Base-by-base conservation (phyloP, 2,329 filamentous ascomycete genomes). In the Knoxdaviesia capensis region DNA sequence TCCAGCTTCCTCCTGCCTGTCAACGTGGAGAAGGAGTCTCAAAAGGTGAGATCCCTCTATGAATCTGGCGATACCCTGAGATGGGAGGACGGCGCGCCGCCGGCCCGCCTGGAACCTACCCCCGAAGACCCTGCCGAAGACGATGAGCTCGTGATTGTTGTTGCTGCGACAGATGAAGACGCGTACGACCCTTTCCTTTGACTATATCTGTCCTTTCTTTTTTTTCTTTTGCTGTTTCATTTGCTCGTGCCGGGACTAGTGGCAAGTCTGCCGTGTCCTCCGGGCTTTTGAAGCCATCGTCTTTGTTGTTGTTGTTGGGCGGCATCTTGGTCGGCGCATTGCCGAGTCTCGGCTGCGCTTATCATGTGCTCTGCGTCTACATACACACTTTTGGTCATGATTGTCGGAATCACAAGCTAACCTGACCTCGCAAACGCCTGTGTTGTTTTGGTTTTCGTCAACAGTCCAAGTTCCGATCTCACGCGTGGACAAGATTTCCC, bases 41-140 rank as follows among this genome's bases (percentile, higher is more conserved):
- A 70, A 69, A 74, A 74, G 66, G 71, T 75, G 66, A 73, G 71
- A 65, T 74, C 69, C 59, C 70, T 75, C 60, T 75, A 75, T 65
- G 65, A 68, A 61, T 63, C 63, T 53, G 65, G 64, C 59, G 68
- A 69, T 54, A 58, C 56, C 57, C 56, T 66, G 57, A 59, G 58
- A 48, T 69, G 64, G 64, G 66, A 70, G 56, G 64, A 69, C 53
- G 66, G 67, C 47, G 61, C 56, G 46, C 57, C 61, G 49, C 34
- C 37, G 55, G 67, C 65, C 52, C 63, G 59, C 46, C 57, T 64
- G 47, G 63, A 64, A 53, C 62, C 68, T 49, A 63, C 62, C 52
- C 60, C 56, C 52, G 66, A 71, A 57, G 61, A 61, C 56, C 64
- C 64, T 52, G 63, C 61, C 50, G 64, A 69, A 55, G 65, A 66